Conservation (phyloP, 2,329 filamentous ascomycete genomes). For the Ilyonectria mors-panacis region DNA sequence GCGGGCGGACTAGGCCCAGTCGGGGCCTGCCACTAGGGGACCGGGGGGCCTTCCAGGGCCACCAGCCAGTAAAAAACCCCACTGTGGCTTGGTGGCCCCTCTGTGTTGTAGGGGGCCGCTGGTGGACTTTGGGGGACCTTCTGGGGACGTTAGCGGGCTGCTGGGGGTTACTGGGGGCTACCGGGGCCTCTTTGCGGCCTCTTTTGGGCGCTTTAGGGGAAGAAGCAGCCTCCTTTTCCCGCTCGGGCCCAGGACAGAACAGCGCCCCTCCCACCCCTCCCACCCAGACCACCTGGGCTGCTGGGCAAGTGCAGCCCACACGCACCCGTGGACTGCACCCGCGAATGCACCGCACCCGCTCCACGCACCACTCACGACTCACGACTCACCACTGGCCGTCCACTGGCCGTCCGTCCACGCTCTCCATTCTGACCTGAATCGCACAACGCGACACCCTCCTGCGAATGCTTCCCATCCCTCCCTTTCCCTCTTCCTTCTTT, state of each 20-base stretch:
- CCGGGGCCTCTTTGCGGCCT: slow-evolving; percentile 12
- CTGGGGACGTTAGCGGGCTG: slow-evolving; percentile 7
- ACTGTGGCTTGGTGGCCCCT: slow-evolving; percentile 40
- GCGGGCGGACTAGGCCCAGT: slow-evolving; percentile 41
- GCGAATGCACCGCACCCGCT: slow-evolving; percentile 40
- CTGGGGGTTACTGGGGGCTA: background rate
- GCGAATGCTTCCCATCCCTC: slow-evolving; percentile 32
- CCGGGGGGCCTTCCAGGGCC: slow-evolving; percentile 37
- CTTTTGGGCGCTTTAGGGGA: slow-evolving; percentile 19
- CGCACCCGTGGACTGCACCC: slow-evolving; percentile 26
- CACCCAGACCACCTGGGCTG: slow-evolving; percentile 7
- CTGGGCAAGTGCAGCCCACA: slow-evolving; percentile 12
- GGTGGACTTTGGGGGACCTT: slow-evolving; percentile 3
- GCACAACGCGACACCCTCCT: slow-evolving; percentile 41
- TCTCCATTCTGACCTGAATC: slow-evolving; percentile 31
- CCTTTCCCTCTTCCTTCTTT: slow-evolving; percentile 31
- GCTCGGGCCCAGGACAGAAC: slow-evolving; percentile 29
- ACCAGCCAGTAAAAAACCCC: slow-evolving; percentile 36
- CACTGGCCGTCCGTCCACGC: slow-evolving; percentile 25
- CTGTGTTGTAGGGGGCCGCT: slow-evolving; percentile 18
- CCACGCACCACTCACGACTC: slow-evolving; percentile 15
- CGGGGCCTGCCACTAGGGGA: slow-evolving; percentile 33
- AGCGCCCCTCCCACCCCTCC: slow-evolving; percentile 22
- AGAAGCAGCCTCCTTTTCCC: slow-evolving; percentile 30
- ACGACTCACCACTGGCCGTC: slow-evolving; percentile 20